phyloP scores from a whole-genome alignment of 2,329 filamentous ascomycete species.

The Colletotrichum sp. region DNA sequence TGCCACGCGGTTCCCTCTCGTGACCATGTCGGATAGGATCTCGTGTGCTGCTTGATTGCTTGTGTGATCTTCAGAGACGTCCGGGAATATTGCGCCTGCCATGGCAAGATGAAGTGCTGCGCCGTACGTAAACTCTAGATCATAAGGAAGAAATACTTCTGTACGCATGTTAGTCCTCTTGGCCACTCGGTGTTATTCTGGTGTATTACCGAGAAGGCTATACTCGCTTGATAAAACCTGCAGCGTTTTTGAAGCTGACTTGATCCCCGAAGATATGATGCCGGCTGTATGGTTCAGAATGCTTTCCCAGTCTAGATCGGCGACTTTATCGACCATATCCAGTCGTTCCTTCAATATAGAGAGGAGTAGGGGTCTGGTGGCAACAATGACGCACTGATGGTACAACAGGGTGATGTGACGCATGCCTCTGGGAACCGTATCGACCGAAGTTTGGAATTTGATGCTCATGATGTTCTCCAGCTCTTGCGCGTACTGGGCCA shows the following conservation, averaged over 20 bases:
- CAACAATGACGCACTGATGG: background rate
- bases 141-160: background rate
- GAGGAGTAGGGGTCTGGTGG: background rate
- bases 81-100: background rate
- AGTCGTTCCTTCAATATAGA: background rate
- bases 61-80: background rate
- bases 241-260: background rate
- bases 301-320: background rate
- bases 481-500: background rate
- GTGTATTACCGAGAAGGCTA: background rate
- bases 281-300: background rate
- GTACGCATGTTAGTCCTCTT: background rate
- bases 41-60: background rate
- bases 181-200: background rate
- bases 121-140: background rate
- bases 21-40: background rate
- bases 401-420: background rate
- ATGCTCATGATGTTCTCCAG: background rate
- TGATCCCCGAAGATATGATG: background rate
- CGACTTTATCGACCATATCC: background rate
- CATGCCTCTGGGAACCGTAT: background rate
- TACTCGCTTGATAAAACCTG: background rate
- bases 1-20: background rate
- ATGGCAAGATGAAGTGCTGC: background rate
- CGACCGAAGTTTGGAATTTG: background rate